Evolutionary conservation across 768 basidiomycete species (phyloP).

Genomic region (Xerocomellus dryophilus): DNA sequence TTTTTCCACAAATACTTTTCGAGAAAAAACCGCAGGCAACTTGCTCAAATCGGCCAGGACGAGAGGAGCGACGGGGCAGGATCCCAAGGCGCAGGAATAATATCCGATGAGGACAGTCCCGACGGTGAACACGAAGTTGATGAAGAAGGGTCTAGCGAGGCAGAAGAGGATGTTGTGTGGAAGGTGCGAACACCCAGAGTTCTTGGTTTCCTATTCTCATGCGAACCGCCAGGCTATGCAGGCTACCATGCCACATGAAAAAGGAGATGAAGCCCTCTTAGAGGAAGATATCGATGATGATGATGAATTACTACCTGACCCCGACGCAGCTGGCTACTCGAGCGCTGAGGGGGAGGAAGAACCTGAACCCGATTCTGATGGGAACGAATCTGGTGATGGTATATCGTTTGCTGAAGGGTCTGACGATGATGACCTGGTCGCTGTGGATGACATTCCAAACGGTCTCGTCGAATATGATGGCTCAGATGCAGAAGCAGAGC

Average conservation of each 20-base stretch:
- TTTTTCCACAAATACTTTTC: slow-evolving; percentile 93
- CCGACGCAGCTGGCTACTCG: slow-evolving; percentile 31
- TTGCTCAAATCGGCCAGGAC: slow-evolving; percentile 40
- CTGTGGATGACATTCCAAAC: slow-evolving; percentile 51
- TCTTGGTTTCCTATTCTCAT: not conserved
- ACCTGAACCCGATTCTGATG: slow-evolving; percentile 25
- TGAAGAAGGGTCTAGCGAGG: slow-evolving; percentile 43
- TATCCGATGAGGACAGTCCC: slow-evolving; percentile 16
- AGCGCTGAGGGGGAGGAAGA: slow-evolving; percentile 35
- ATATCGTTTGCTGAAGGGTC: slow-evolving; percentile 62
- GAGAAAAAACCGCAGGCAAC: slow-evolving; percentile 58
- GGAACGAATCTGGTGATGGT: slow-evolving; percentile 39
- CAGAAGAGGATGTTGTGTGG: slow-evolving; percentile 79
- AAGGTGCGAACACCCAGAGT: slow-evolving; percentile 51
- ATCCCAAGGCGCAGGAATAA: slow-evolving; percentile 24
- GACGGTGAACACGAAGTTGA: slow-evolving; percentile 36
- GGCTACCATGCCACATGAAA: slow-evolving; percentile 68
- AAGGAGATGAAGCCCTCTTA: slow-evolving; percentile 46
- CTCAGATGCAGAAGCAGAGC: slow-evolving; percentile 38
- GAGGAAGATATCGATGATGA: slow-evolving; percentile 31
- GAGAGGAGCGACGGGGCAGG: slow-evolving; percentile 25
- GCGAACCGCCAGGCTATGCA: slow-evolving; percentile 69
- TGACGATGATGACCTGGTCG: slow-evolving; percentile 68
- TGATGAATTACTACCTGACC: slow-evolving; percentile 24
- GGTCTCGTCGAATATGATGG: slow-evolving; percentile 62